Evolutionary conservation across 371 early-diverging fungal genomes (phyloP).

Genomic region (Mucor plumbeus): DNA sequence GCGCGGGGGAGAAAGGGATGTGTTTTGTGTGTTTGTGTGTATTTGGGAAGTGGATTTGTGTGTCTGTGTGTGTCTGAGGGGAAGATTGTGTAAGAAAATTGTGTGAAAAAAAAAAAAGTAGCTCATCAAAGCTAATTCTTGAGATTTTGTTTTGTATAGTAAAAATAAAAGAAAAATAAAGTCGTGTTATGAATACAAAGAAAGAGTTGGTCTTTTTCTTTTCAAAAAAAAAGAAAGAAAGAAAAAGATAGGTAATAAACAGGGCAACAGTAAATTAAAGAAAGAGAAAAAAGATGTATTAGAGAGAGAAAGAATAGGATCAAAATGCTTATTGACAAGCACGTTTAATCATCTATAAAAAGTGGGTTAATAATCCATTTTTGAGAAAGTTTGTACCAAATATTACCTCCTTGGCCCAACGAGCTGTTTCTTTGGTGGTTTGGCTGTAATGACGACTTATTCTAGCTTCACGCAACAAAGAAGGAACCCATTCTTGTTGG

Average conservation of each 20-base stretch:
- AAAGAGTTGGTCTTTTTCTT: neutral
- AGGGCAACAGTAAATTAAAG: conserved; percentile 8
- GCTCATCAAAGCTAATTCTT: conserved; percentile 2
- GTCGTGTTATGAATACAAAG: conserved; percentile 13
- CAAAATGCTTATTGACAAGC: conserved; percentile 25
- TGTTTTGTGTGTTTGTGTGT: neutral
- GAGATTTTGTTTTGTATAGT: conserved; percentile 1
- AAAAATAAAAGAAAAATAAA: neutral
- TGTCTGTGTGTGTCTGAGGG: conserved; percentile 3
- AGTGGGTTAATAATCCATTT: neutral
- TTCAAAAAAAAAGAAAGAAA: neutral
- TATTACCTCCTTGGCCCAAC: conserved; percentile 77
- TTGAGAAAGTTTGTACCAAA: neutral
- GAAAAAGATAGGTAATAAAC: conserved; percentile 4
- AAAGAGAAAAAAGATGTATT: conserved; percentile 9
- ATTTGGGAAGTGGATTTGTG: neutral
- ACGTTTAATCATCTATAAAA: conserved; percentile 35
- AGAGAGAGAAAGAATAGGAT: neutral
- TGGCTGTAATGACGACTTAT: conserved; percentile 62
- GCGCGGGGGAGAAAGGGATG: neutral
- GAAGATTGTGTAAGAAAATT: neutral
- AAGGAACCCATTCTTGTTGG: conserved; percentile 66
- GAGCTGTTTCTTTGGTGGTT: conserved; percentile 77
- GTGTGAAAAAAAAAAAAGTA: neutral
- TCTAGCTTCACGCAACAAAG: conserved; percentile 78